Evolutionary conservation across 1,139 yeast species (phyloP), one percentile per base, ranked within the genome.

Genomic region (Geotrichum citri-aurantii): DNA sequence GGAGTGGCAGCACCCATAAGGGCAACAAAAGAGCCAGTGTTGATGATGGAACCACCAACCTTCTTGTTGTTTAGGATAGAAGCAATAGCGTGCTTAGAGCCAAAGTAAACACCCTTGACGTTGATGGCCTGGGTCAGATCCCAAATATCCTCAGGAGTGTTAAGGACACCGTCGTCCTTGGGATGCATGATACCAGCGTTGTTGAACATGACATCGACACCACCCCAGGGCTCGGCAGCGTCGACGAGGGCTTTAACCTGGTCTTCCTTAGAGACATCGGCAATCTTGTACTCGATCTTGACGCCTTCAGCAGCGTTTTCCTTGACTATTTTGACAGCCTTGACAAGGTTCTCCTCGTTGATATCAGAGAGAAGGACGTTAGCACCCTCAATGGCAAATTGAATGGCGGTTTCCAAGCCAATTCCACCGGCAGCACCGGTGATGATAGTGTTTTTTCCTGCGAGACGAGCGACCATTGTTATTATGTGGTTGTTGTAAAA

Each of bases 151-250:
- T 77, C 78, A 26, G 73, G 74, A 23, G 76, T 73, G 64, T 68
- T 71, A 57, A 71, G 65, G 24, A 71, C 71, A 19, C 73, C 74
- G 59, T 72, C 91, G 40, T 88, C 86, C 74, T 78, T 81, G 68
- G 85, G 84, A 71, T 85, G 89, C 78, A 86, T 83, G 76, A 86
- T 86, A 27, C 93, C 92, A 31, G 92, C 92, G 59, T 87, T 79
- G 76, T 86, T 84, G 68, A 86, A 80, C 74, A 86, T 79, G 63
- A 85, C 75, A 66, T 83, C 82, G 37, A 88, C 84, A 56, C 85
- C 79, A 63, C 82, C 81, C 66, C 81, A 82, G 68, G 68, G 37
- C 59, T 72, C 75, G 44, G 66, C 72, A 27, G 63, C 64, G 48
- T 66, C 74, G 3, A 73, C 75, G n/a, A 72, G 67, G 3, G 71